Evolutionary conservation across 495 filamentous ascomycete genomes (phyloP), one percentile per base, ranked within the genome.

Genomic region (Hypoxylon lenormandii): DNA sequence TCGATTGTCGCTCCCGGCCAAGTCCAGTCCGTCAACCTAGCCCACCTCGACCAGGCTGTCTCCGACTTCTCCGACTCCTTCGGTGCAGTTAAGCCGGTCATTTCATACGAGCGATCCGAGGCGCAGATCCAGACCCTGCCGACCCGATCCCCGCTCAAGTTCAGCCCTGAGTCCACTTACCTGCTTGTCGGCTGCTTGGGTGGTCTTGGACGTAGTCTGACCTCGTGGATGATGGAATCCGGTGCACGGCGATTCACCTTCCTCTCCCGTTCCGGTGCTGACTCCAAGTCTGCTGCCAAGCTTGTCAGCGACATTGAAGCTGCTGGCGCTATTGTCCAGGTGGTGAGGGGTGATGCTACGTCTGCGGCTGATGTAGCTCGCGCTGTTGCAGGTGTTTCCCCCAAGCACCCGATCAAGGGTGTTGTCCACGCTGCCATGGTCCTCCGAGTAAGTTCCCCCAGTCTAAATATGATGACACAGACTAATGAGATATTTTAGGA

Each of bases 361-460:
- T 53, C 59, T 5, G 23, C 48, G n/a, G 65, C 48, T 5, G 65
- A 64, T 47, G 60, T 72, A 3, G 23, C 40, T 15, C 49, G 56
- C 16, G 61, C 50, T n/a, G 50, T 69, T 13, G 21, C 4, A 10
- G 42, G 26, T 16, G 33, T 56, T 8, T 42, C 49, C 3, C 75
- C 80, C 7, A 42, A 56, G n/a, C 43, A 46, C 28, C 64, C 64
- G 3, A 78, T 86, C 38, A 73, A 67, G 11, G 84, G 84, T 36
- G 80, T 82, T 51, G 78, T 85, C 2, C 82, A 86, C 56, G 83
- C 78, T n/a, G 84, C 85, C 10, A 85, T 86, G 81, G 79, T 82
- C 18, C 73, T 85, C 43, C 54, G 55, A 18, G 64, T 67, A 67
- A 61, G 50, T 65, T 15, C 6, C 19, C 18, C 33, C 16, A 2